Conservation (phyloP, 768 basidiomycete species). For the Boletus huronensis region DNA sequence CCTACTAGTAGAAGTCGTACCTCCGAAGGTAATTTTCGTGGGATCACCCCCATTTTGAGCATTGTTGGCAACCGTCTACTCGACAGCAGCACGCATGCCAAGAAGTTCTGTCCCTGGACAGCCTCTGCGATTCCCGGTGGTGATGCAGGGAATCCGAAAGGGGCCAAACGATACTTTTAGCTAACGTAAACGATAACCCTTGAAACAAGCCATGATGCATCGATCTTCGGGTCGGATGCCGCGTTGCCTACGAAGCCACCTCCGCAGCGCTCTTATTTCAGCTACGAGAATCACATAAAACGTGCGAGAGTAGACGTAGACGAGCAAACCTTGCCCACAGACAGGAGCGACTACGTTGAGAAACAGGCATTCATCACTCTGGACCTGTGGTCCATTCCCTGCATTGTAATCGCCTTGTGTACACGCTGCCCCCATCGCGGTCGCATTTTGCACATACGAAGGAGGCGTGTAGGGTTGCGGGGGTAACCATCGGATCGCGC, state of each 20-base stretch:
- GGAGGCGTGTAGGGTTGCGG: slow-evolving; percentile 14
- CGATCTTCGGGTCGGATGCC: neutral
- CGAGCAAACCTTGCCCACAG: neutral
- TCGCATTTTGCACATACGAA: slow-evolving; percentile 9
- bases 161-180: neutral
- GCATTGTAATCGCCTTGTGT: slow-evolving; percentile 3
- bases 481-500: slow-evolving; percentile 3
- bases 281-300: neutral
- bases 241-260: neutral
- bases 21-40: neutral
- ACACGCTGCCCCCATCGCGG: slow-evolving; percentile 1
- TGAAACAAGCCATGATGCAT: neutral
- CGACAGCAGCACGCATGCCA: neutral
- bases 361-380: neutral
- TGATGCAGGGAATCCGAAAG: neutral
- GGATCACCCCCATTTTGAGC: neutral
- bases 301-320: neutral
- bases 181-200: slow-evolving; percentile 2
- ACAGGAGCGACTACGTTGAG: neutral
- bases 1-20: neutral
- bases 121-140: neutral
- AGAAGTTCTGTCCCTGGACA: neutral
- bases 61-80: neutral
- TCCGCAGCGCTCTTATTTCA: neutral
- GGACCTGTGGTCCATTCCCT: neutral